Percentiles rank a stretch among this genome's conserved stretches.
Evolutionary conservation across 495 filamentous ascomycete genomes (phyloP).

Genomic region (Penicillium silybi): DNA sequence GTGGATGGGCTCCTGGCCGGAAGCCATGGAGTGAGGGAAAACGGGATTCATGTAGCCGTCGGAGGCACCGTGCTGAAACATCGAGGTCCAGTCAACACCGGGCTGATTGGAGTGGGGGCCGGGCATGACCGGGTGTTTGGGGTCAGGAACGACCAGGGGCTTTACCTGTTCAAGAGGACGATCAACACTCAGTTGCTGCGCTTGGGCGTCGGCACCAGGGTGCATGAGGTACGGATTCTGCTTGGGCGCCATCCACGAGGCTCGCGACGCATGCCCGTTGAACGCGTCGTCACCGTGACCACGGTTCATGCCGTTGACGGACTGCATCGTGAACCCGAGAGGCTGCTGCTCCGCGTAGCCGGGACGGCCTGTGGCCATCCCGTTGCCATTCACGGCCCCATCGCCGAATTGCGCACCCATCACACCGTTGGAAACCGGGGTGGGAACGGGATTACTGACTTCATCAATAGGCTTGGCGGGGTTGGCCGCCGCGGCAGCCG

Average conservation of each 20-base stretch:
- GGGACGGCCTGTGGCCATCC: slow-evolving; percentile 37
- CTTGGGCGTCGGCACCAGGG: slow-evolving; percentile 37
- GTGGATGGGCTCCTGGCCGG: slow-evolving; percentile 44
- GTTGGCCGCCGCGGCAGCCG: slow-evolving; percentile 51
- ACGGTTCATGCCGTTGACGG: slow-evolving; percentile 47
- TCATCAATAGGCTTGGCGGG: slow-evolving; percentile 50
- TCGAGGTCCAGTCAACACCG: slow-evolving; percentile 63
- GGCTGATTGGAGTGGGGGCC: slow-evolving; percentile 39
- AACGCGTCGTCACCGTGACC: slow-evolving; percentile 39
- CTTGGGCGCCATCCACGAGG: slow-evolving; percentile 46
- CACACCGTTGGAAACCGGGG: slow-evolving; percentile 34
- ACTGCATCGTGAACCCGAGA: slow-evolving; percentile 43
- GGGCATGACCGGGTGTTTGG: slow-evolving; percentile 43
- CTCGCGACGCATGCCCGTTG: slow-evolving; percentile 37
- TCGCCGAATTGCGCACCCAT: slow-evolving; percentile 44
- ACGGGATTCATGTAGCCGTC: slow-evolving; percentile 58
- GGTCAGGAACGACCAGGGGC: slow-evolving; percentile 40
- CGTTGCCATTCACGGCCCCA: slow-evolving; percentile 44
- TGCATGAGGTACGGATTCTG: slow-evolving; percentile 49
- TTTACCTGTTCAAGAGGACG: slow-evolving; percentile 50
- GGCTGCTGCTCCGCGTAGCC: slow-evolving; percentile 43
- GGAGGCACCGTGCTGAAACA: slow-evolving; percentile 67
- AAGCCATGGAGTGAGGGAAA: slow-evolving; percentile 52
- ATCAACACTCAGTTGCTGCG: slow-evolving; percentile 47
- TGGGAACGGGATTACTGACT: slow-evolving; percentile 44